These are phyloP conservation scores for Glycine latifolia DNA, from an alignment of 306 rosid genomes.

Conservation along the genomic window DNA sequence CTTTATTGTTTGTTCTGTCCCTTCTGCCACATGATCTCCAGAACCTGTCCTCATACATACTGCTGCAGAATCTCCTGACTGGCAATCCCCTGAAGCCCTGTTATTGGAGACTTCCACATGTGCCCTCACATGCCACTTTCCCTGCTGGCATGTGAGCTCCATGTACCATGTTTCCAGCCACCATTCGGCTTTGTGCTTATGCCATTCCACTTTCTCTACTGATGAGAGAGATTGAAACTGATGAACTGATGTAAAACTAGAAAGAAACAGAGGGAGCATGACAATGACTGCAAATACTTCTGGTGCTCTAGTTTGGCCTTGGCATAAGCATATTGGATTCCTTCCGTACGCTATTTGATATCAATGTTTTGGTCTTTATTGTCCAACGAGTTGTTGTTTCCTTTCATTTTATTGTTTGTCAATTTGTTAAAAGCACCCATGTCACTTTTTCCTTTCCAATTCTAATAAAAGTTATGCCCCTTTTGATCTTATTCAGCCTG, in stretches of 20 bases:
- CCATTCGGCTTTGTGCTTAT: background rate
- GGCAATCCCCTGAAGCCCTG: background rate
- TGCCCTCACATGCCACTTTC: background rate
- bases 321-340: background rate
- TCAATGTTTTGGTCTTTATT: conserved; percentile 3
- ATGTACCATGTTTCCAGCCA: background rate
- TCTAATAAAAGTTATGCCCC: conserved; percentile 1
- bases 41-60: background rate
- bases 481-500: conserved; percentile 8
- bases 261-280: background rate
- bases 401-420: conserved; percentile 6
- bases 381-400: background rate
- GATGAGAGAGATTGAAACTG: background rate
- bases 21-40: background rate
- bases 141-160: background rate
- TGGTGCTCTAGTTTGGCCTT: background rate
- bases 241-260: background rate
- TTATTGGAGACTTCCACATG: background rate
- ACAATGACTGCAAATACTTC: background rate
- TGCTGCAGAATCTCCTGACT: background rate
- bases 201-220: no score
- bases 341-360: background rate
- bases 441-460: background rate
- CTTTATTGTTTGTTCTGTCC: background rate
- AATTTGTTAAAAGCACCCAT: background rate